Percentiles rank a stretch among this genome's conserved stretches.
These are phyloP conservation scores for grape (Vitis vinifera) DNA, from an alignment of 164 flowering plant genomes.

Conservation along the genomic window ASM3070453v1 NC_081809.1:2725501-2726000, in stretches of 20 bases:
- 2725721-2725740: slow-evolving; percentile 37
- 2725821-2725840: slow-evolving; percentile 66
- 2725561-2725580: slow-evolving; percentile 40
- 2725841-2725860: slow-evolving; percentile 86
- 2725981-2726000: slow-evolving; percentile 20
- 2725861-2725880: slow-evolving; percentile 65
- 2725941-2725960: slow-evolving; percentile 68
- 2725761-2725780: slow-evolving; percentile 44
- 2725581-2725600: slow-evolving; percentile 11
- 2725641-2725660: slow-evolving; percentile 22
- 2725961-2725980: slow-evolving; percentile 95
- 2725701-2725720: slow-evolving; percentile 35
- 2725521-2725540: slow-evolving; percentile 60
- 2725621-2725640: slow-evolving; percentile 28
- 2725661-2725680: slow-evolving; percentile 37
- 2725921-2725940: slow-evolving; percentile 40
- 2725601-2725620: slow-evolving; percentile 17
- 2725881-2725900: slow-evolving; percentile 65
- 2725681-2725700: slow-evolving; percentile 44
- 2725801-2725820: slow-evolving; percentile 23
- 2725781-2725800: slow-evolving; percentile 16
- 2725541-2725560: slow-evolving; percentile 55
- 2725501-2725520: slow-evolving; percentile 55
- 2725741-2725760: slow-evolving; percentile 50
- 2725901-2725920: slow-evolving; percentile 69